Evolutionary conservation across 2,329 filamentous ascomycete species (phyloP).

Genomic region (Teratosphaeria gauchensis): DNA sequence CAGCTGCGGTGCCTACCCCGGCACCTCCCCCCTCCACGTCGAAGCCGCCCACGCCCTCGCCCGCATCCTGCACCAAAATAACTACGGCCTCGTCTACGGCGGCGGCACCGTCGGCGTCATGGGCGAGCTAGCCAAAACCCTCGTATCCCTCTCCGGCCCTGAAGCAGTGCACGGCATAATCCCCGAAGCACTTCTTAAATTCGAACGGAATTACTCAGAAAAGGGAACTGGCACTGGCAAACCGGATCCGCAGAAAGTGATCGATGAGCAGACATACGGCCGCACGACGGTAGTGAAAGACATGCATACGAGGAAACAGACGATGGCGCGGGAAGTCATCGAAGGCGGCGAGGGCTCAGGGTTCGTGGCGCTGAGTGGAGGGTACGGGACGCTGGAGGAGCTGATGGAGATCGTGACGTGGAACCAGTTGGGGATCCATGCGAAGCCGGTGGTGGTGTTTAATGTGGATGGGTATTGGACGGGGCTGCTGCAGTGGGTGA

Average conservation of each 20-base stretch:
- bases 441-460: slow-evolving; percentile 64
- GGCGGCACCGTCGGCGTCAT: slow-evolving; percentile 91
- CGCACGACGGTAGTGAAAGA: slow-evolving; percentile 80
- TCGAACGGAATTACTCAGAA: slow-evolving; percentile 55
- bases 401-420: slow-evolving; percentile 84
- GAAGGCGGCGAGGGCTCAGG: slow-evolving; percentile 72
- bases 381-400: slow-evolving; percentile 94
- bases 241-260: slow-evolving; percentile 41
- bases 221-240: slow-evolving; percentile 13
- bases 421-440: slow-evolving; percentile 91
- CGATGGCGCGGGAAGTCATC: slow-evolving; percentile 86
- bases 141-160: slow-evolving; percentile 74
- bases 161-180: slow-evolving; percentile 86
- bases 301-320: slow-evolving; percentile 91
- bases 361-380: slow-evolving; percentile 80
- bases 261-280: slow-evolving; percentile 61
- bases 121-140: slow-evolving; percentile 82
- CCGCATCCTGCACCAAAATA: slow-evolving; percentile 59
- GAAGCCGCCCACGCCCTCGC: slow-evolving; percentile 62
- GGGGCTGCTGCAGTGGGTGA: slow-evolving; percentile 73
- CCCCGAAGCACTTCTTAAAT: slow-evolving; percentile 69
- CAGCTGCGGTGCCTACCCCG: slow-evolving; percentile 26
- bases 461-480: slow-evolving; percentile 92
- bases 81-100: slow-evolving; percentile 72
- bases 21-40: slow-evolving; percentile 64